phyloP scores from a whole-genome alignment of 768 basidiomycete species.

The Pleurotus citrinopileatus region DNA sequence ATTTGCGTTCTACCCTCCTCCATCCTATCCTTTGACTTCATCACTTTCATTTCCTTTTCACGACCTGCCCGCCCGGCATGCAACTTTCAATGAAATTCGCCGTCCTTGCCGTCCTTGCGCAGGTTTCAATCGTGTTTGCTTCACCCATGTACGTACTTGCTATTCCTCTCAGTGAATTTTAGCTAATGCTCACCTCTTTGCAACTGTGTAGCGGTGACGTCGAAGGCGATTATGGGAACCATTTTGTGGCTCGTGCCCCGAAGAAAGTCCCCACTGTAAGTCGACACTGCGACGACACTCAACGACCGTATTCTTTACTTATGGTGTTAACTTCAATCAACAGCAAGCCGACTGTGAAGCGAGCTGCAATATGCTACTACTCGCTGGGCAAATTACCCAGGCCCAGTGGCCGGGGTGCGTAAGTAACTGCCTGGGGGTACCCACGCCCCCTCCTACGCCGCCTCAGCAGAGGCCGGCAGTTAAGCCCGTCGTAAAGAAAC shows the following conservation, averaged over 20 bases:
- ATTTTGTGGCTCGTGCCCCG: not conserved
- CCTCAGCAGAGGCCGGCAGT: not conserved
- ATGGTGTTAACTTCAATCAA: not conserved
- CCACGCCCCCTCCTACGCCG: not conserved
- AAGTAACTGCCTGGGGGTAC: not conserved
- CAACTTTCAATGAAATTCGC: conserved; percentile 5
- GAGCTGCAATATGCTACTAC: not conserved
- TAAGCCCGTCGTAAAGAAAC: not conserved
- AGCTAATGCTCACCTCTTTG: not conserved
- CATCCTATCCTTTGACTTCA: not conserved
- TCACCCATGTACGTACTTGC: not conserved
- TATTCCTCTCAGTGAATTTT: not conserved
- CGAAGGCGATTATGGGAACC: not conserved
- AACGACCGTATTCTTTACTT: not conserved
- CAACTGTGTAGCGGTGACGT: too few species aligned
- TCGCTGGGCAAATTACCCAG: not conserved
- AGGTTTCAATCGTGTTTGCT: not conserved
- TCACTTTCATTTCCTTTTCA: not conserved
- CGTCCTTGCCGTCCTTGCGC: not conserved
- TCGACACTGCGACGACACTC: not conserved
- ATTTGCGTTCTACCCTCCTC: too few species aligned
- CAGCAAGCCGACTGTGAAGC: conserved; percentile 1
- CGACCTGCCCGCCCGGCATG: too few species aligned
- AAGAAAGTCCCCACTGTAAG: not conserved
- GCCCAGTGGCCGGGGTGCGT: not conserved